A percentile compares a stretch with the other conserved stretches of the same genome.
Evolutionary conservation across 2,329 filamentous ascomycete genomes (phyloP).

Genomic region (Paracamarosporium sp.): DNA sequence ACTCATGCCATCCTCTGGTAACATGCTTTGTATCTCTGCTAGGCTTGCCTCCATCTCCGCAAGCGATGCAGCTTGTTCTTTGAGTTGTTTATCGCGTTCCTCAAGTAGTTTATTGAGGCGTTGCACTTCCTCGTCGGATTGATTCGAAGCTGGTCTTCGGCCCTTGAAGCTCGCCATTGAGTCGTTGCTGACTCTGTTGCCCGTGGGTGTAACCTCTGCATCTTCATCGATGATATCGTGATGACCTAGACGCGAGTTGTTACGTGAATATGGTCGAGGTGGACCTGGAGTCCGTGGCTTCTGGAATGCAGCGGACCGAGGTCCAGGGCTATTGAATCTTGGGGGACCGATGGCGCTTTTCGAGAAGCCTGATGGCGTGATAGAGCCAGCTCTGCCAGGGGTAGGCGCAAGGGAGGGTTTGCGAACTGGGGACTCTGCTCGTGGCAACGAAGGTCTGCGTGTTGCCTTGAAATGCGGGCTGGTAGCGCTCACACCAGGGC

Average conservation of each 20-base stretch:
- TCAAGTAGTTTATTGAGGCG: slow-evolving; percentile 76
- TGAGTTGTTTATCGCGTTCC: slow-evolving; percentile 85
- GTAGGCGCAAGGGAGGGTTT: slow-evolving; percentile 57
- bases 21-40: slow-evolving; percentile 78
- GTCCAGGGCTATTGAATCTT: slow-evolving; percentile 68
- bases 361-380: slow-evolving; percentile 61
- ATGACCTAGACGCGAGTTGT: slow-evolving; percentile 54
- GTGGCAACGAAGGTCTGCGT: slow-evolving; percentile 77
- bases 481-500: slow-evolving; percentile 70
- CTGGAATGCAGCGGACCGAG: slow-evolving; percentile 66
- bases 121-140: slow-evolving; percentile 70
- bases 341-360: slow-evolving; percentile 63
- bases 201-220: slow-evolving; percentile 56
- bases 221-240: slow-evolving; percentile 51
- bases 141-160: slow-evolving; percentile 43
- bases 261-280: slow-evolving; percentile 54
- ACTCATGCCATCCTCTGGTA: slow-evolving; percentile 62
- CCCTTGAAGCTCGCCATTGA: slow-evolving; percentile 56
- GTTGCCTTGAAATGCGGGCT: slow-evolving; percentile 76
- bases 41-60: slow-evolving; percentile 90
- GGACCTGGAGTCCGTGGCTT: slow-evolving; percentile 51
- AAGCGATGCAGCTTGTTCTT: slow-evolving; percentile 82
- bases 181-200: slow-evolving; percentile 59
- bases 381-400: slow-evolving; percentile 61
- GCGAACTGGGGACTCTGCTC: slow-evolving; percentile 85